A percentile compares a stretch with the other conserved stretches of the same genome.
Conservation (phyloP, 345 rosid species). For the Streptanthus diversifolius region DNA sequence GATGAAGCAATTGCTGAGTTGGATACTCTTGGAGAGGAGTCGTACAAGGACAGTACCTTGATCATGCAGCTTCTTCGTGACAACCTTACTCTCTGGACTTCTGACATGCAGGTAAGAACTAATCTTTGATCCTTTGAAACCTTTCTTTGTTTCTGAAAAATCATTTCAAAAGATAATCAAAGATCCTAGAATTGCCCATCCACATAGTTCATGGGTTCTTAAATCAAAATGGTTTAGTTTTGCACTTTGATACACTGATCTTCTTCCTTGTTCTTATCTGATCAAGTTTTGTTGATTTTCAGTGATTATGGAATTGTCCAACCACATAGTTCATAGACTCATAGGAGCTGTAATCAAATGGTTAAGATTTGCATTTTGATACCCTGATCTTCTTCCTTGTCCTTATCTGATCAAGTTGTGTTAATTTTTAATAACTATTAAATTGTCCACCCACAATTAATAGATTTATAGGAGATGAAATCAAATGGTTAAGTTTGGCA, state of each 20-base stretch:
- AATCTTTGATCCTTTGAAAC: background rate
- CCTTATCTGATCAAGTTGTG: background rate
- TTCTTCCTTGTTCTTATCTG: background rate
- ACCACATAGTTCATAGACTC: background rate
- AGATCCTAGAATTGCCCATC: background rate
- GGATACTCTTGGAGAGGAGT: constrained; percentile 92
- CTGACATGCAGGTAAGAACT: constrained; percentile 87
- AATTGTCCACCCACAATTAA: background rate
- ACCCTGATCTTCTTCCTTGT: background rate
- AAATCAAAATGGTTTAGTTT: background rate
- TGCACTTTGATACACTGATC: background rate
- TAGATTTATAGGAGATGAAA: background rate
- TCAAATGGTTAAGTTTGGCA: background rate
- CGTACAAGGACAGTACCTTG: constrained; percentile 94
- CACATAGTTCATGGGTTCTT: background rate
- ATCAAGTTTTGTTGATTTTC: background rate
- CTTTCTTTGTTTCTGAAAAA: background rate
- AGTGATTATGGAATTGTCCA: background rate
- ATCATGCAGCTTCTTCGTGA: constrained; percentile 98
- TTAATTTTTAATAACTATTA: background rate
- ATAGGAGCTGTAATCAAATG: background rate
- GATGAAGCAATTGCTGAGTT: constrained; percentile 95
- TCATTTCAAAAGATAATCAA: background rate
- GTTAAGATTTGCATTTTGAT: background rate
- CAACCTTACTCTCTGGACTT: constrained; percentile 93